Percentiles rank a stretch among this genome's conserved stretches.
Evolutionary conservation across 148 eudicot species (phyloP).

Genomic region (Fagopyrum esculentum): DNA sequence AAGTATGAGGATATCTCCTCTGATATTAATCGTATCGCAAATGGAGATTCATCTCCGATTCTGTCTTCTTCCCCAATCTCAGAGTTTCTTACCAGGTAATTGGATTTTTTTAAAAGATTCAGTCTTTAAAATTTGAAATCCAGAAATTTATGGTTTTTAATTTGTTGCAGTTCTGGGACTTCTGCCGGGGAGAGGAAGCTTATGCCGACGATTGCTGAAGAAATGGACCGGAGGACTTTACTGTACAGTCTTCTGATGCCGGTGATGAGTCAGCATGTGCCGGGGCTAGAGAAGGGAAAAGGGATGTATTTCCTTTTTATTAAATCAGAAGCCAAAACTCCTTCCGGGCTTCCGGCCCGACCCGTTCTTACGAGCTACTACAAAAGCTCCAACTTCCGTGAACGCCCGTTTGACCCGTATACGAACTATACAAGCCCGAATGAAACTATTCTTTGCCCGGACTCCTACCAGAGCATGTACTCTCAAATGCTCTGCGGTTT

Average conservation of each 20-base stretch:
- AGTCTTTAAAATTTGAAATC: not conserved
- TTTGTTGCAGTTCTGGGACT: conserved; percentile 49
- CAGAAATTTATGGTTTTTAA: not conserved
- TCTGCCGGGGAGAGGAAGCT: conserved; percentile 78
- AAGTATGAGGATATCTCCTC: conserved; percentile 66
- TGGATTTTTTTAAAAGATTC: not conserved
- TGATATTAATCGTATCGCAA: conserved; percentile 73
- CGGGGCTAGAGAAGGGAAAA: conserved; percentile 64
- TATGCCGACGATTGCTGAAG: conserved; percentile 78
- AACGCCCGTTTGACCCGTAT: conserved; percentile 51
- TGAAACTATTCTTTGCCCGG: conserved; percentile 60
- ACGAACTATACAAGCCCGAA: conserved; percentile 79
- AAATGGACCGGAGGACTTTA: conserved; percentile 49
- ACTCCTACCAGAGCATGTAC: conserved; percentile 79
- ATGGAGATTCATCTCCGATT: conserved; percentile 72
- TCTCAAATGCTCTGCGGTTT: conserved; percentile 73
- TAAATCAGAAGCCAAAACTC: conserved; percentile 66
- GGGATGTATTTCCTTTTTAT: conserved; percentile 72
- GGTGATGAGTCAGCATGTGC: conserved; percentile 68
- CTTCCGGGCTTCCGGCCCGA: conserved; percentile 57
- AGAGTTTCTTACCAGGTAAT: conserved; percentile 84
- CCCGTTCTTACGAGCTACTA: conserved; percentile 71
- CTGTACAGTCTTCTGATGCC: conserved; percentile 64
- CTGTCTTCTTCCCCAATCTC: conserved; percentile 82
- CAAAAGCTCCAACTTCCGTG: conserved; percentile 53